phyloP scores from a whole-genome alignment of 108 stramenopile species.

The Cylindrotheca fusiformis region DNA sequence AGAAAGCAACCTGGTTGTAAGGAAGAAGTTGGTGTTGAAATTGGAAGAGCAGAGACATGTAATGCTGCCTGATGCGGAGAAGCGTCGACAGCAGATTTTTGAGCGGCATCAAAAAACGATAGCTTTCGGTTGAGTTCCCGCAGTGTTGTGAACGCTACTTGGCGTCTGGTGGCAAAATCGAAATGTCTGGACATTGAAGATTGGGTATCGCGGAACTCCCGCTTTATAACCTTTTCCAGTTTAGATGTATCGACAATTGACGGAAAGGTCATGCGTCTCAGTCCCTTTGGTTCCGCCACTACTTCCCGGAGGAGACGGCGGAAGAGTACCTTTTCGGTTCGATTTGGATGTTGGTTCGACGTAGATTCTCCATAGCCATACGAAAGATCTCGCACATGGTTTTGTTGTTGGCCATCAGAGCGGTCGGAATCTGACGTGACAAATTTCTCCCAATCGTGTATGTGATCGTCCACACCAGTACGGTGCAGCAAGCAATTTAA shows the following conservation, averaged over 20 bases:
- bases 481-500: slow-evolving; percentile 62
- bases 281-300: slow-evolving; percentile 29
- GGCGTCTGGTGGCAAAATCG: slow-evolving; percentile 35
- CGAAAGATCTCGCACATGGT: slow-evolving; percentile 23
- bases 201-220: slow-evolving; percentile 62
- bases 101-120: slow-evolving; percentile 45
- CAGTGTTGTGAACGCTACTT: slow-evolving; percentile 68
- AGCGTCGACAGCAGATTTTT: slow-evolving; percentile 9
- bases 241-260: slow-evolving; percentile 25
- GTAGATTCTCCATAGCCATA: slow-evolving; percentile 9
- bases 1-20: slow-evolving; percentile 75
- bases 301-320: slow-evolving; percentile 66
- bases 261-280: slow-evolving; percentile 35
- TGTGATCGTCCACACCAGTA: slow-evolving; percentile 59
- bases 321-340: slow-evolving; percentile 37
- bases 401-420: not conserved
- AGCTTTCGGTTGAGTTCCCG: slow-evolving; percentile 76
- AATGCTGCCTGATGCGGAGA: slow-evolving; percentile 14
- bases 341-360: not conserved
- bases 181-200: slow-evolving; percentile 35
- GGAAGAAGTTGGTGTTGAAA: slow-evolving; percentile 11
- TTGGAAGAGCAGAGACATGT: slow-evolving; percentile 32
- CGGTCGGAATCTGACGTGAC: slow-evolving; percentile 4
- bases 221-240: slow-evolving; percentile 51
- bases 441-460: slow-evolving; percentile 30